Evolutionary conservation across 139 green algal genomes (phyloP).

Genomic region (Asterochloris sp.): DNA sequence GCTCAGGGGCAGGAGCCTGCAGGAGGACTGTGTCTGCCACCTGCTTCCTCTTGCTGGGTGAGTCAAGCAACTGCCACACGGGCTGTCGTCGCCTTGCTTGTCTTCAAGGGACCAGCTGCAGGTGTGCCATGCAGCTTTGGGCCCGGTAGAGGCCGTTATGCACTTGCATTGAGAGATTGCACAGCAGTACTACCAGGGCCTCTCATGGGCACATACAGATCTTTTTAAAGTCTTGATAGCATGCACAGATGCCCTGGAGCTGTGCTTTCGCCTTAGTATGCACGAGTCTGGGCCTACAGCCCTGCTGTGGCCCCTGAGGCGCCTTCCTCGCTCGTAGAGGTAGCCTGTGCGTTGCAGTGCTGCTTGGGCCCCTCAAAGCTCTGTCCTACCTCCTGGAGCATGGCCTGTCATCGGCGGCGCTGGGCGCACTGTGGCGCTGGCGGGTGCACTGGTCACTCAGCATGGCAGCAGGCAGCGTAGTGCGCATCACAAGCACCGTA

Average conservation of each 20-base stretch:
- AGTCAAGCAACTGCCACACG: background rate
- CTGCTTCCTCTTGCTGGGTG: constrained; percentile 75
- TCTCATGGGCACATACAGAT: too few species aligned
- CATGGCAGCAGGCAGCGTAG: constrained; percentile 30
- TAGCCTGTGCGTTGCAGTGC: constrained; percentile 36
- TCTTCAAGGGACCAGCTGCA: background rate
- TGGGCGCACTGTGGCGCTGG: constrained; percentile 47
- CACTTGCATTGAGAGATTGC: too few species aligned
- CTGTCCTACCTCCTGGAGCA: constrained; percentile 72
- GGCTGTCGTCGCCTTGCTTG: too few species aligned
- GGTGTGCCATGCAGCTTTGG: background rate
- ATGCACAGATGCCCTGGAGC: too few species aligned
- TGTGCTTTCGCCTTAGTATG: too few species aligned
- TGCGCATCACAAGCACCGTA: constrained; percentile 57
- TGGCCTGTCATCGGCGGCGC: constrained; percentile 53
- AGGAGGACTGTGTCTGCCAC: constrained; percentile 64
- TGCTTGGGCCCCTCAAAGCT: constrained; percentile 74
- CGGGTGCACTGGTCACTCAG: constrained; percentile 37
- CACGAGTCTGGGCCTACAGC: too few species aligned
- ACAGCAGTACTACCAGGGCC: too few species aligned
- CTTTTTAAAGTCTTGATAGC: too few species aligned
- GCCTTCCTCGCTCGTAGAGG: background rate
- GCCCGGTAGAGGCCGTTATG: background rate
- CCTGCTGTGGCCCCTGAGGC: background rate
- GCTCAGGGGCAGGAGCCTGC: constrained; percentile 43